Conservation (phyloP, 2,329 filamentous ascomycete species). For the Colletotrichum graminicola region DNA sequence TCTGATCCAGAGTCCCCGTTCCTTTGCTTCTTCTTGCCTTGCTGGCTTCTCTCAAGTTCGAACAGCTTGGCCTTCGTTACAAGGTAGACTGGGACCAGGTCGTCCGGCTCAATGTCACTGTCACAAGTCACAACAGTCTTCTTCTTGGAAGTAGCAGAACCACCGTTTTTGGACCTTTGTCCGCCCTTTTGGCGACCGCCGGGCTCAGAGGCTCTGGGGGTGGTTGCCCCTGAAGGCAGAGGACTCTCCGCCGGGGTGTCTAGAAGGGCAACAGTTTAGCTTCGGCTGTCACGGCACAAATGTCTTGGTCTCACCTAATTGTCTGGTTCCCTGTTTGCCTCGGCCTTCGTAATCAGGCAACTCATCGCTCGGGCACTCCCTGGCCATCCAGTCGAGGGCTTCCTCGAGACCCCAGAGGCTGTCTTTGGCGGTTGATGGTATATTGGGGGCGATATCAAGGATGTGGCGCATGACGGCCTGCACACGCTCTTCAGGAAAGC, state of each 20-base stretch:
- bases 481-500: constrained; percentile 75
- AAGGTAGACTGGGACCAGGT: constrained; percentile 81
- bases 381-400: constrained; percentile 89
- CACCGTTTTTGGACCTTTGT: constrained; percentile 40
- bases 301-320: constrained; percentile 48
- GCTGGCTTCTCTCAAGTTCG: constrained; percentile 65
- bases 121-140: constrained; percentile 67
- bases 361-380: constrained; percentile 77
- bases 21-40: constrained; percentile 58
- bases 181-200: constrained; percentile 36
- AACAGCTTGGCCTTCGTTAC: constrained; percentile 79
- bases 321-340: constrained; percentile 53
- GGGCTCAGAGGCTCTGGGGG: constrained; percentile 58
- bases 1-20: constrained; percentile 51
- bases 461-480: constrained; percentile 74
- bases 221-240: constrained; percentile 62
- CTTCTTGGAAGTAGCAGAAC: constrained; percentile 50
- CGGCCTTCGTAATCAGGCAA: constrained; percentile 77
- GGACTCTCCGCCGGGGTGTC: constrained; percentile 65
- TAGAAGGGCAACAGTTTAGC: constrained; percentile 43
- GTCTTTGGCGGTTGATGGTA: constrained; percentile 69
- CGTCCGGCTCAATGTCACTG: constrained; percentile 80
- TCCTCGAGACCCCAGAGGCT: constrained; percentile 89
- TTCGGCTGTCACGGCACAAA: neutral
- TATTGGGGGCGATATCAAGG: constrained; percentile 74